Percentiles rank a stretch among this genome's conserved stretches.
Evolutionary conservation across 2,329 filamentous ascomycete species (phyloP).

Genomic region (Colletotrichum higginsianum): DNA sequence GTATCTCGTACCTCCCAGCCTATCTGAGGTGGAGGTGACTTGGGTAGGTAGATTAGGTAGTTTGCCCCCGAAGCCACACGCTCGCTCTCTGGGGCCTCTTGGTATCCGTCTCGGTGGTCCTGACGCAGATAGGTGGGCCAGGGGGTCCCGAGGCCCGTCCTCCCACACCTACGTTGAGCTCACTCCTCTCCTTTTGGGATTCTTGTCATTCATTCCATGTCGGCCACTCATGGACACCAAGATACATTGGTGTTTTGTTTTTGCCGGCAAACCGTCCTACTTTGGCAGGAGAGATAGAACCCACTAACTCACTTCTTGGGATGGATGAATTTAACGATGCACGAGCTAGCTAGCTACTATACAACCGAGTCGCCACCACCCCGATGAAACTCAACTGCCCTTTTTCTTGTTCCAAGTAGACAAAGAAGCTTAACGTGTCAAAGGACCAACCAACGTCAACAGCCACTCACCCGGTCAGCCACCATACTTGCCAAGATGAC

Average conservation of each 20-base stretch:
- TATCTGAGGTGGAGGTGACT: neutral
- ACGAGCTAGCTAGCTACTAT: neutral
- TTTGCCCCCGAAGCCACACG: neutral
- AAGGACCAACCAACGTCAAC: neutral
- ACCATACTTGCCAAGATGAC: neutral
- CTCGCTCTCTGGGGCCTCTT: too few relatives aligned
- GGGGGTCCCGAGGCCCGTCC: too few relatives aligned
- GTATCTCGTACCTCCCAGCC: neutral
- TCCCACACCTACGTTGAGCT: too few relatives aligned
- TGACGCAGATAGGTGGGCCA: too few relatives aligned
- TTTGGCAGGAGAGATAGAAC: too few relatives aligned
- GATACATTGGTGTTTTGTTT: too few relatives aligned
- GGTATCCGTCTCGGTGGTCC: too few relatives aligned
- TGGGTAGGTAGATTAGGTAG: neutral
- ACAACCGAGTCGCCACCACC: neutral
- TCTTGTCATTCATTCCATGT: neutral
- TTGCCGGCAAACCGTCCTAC: too few relatives aligned
- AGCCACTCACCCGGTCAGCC: neutral
- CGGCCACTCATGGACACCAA: neutral
- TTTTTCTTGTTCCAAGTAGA: neutral
- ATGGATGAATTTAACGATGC: neutral
- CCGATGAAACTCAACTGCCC: neutral
- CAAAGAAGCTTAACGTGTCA: neutral
- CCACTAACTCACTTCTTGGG: too few relatives aligned
- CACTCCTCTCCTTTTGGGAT: too few relatives aligned